Evolutionary conservation across 2,329 filamentous ascomycete species (phyloP), one percentile per base, ranked within the genome.

Genomic region (Exophiala sideris): DNA sequence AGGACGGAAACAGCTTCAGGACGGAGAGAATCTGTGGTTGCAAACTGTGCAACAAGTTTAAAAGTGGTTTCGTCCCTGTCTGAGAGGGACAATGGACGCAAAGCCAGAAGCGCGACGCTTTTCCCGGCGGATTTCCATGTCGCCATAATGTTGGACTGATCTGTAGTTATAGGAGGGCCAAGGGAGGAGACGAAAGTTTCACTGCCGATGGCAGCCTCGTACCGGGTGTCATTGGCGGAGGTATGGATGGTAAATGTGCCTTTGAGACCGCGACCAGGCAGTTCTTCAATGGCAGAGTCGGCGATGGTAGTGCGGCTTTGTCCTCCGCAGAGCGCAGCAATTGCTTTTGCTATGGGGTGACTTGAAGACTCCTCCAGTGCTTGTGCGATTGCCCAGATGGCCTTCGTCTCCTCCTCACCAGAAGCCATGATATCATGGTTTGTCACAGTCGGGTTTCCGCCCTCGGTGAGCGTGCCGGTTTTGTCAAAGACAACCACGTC

Each of bases 401-500:
- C 45, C 38, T 44, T 42, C 20, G 11, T 42, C 11, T 41, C 39
- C 29, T 40, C 50, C n/a, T 52, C 42, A 49, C 14, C 11, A 49
- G 45, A 49, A 4, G 40, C 41, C 3, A 54, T 20, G 29, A 44
- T 42, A 21, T 54, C 45, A 44, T 49, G 21, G 45, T 54, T 42
- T 34, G 45, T 49, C 5, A 54, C 45, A 7, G 8, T 48, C 7
- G 48, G 52, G 56, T 92, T 90, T 59, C 82, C 94, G 40, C 92
- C 92, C 63, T 92, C 82, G 0, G 92, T 99, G 56, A 99, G 79
- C 3, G 92, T 97, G 33, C 92, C 92, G 1, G 92, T 97, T 80
- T 97, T 97, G 75, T 97, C 92, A 16, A 96, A 82, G 12, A 97
- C 88, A 16, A 96, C 83, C 62, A 95, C 87, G 2, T 86, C 94